Percentiles rank a stretch among this genome's conserved stretches.
These are phyloP conservation scores for Apiotrichum akiyoshidainum DNA, from an alignment of 1,284 basidiomycete genomes.

Conservation along the genomic window DNA sequence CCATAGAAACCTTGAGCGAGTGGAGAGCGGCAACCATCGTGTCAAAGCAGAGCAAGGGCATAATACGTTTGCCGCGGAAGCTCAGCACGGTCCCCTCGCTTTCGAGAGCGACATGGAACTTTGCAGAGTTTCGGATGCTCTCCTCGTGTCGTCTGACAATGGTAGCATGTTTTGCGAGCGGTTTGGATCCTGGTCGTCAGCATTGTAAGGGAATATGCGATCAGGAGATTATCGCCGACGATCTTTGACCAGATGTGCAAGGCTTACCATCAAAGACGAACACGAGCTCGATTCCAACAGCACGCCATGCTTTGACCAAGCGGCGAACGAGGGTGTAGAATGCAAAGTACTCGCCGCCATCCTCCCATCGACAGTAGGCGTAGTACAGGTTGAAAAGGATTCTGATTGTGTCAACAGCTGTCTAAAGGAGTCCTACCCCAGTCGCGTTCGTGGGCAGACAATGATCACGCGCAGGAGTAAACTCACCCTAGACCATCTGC, in stretches of 20 bases:
- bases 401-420: slow-evolving; percentile 50
- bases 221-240: too few relatives aligned
- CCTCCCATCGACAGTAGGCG: slow-evolving; percentile 69
- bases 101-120: slow-evolving; percentile 72
- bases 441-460: too few relatives aligned
- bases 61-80: slow-evolving; percentile 59
- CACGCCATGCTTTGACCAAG: slow-evolving; percentile 67
- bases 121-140: slow-evolving; percentile 60
- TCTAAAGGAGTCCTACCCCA: neutral
- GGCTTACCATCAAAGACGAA: slow-evolving; percentile 85
- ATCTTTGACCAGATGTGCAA: too few relatives aligned
- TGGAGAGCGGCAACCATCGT: slow-evolving; percentile 63
- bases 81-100: slow-evolving; percentile 66
- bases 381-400: slow-evolving; percentile 71
- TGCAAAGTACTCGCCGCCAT: slow-evolving; percentile 72
- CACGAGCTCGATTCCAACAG: slow-evolving; percentile 66
- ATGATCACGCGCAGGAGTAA: too few relatives aligned
- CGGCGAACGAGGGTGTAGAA: slow-evolving; percentile 58
- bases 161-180: slow-evolving; percentile 63
- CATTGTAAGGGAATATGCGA: too few relatives aligned
- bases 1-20: slow-evolving; percentile 48
- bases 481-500: neutral
- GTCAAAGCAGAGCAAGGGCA: slow-evolving; percentile 68
- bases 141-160: slow-evolving; percentile 61
- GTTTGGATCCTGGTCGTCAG: slow-evolving; percentile 3